Evolutionary conservation across 1,284 basidiomycete genomes (phyloP), one percentile per base, ranked within the genome.

Genomic region (Sporisorium exsertum): DNA sequence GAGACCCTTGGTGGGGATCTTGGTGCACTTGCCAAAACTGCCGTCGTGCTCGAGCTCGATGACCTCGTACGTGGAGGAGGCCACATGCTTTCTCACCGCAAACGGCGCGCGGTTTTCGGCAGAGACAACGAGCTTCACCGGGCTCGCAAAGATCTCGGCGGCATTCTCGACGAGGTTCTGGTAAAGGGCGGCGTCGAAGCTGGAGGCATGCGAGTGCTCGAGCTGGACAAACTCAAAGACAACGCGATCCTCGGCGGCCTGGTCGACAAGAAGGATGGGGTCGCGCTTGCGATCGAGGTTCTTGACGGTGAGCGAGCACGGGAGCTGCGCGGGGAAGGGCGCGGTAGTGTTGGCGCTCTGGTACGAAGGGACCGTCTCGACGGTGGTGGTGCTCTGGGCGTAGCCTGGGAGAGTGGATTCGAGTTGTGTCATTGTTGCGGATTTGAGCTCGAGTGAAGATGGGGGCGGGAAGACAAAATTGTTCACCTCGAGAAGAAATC

Each of bases 41-140:
- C 54, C 68, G 27, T 72, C 64, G 1, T 64, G 45, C 20, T 58
- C 64, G 26, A 72, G 58, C 49, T 72, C 42, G 58, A 76, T 72
- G 33, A 76, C 26, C 24, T 76, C 68, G 62, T 76, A 76, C 2
- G 73, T 68, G 32, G 61, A 61, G 3, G 68, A 72, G n/a, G 73
- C 68, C n/a, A 76, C 58, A 32, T 76, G 73, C 62, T 72, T 76
- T 12, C 73, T 40, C 15, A 76, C 60, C 15, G 73, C 73, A 33
- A 58, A 76, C 1, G 73, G 64, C 4, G 57, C 47, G 12, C 27
- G 15, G n/a, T 46, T 42, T 9, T 72, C 35, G 1, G 61, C 64
- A 16, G 68, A 58, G 9, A 76, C 61, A 20, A 64, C 54, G 29
- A 76, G 50, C 50, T 72, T 67, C 51, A 60, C 43, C n/a, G 65